Evolutionary conservation across 2,329 filamentous ascomycete genomes (phyloP), one percentile per base, ranked within the genome.

Genomic region (Epichloe brachyelytri): DNA sequence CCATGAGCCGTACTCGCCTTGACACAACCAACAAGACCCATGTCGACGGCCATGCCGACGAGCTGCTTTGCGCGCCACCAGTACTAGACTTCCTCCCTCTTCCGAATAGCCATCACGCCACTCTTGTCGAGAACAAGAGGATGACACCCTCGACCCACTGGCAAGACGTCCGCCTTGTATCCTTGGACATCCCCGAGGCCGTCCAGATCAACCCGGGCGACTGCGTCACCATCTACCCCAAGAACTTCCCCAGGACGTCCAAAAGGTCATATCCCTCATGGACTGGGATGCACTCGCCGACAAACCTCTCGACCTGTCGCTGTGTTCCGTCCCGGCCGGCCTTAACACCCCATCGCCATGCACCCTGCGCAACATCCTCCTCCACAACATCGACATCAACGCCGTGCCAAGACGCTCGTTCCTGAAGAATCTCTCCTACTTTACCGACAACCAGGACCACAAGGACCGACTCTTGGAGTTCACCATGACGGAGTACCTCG

Each of bases 101-200:
- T 12, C 76, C 79, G 0, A 68, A 71, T 41, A 71, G 77, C 2
- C 70, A 80, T 55, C 66, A 65, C 0, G 85, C 83, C 8, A 76
- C 66, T 0, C 63, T 98, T 0, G 60, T 72, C 0, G 64, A 68
- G n/a, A 95, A 95, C 61, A 65, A 72, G 17, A 79, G 90, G 15
- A 66, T 95, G 5, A 98, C 93, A 0, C 82, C 90, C 0, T 46
- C 65, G 1, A 71, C 72, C 1, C 93, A 98, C 68, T 96, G 88
- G 83, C 93, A 98, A 70, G 93, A 98, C 69, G 91, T 97, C 43
- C 85, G 93, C 0, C 79, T 86, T 49, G 68, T 96, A n/a, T 76
- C 73, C 1, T 72, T 97, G 14, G 73, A 71, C 8, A 58, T 45
- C 37, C 47, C 54, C 54, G 17, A 59, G 2, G 55, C 58, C 2